These are phyloP conservation scores for Pseudonitzschia delicatissima DNA, from an alignment of 108 stramenopile genomes.

Conservation along the genomic window DNA sequence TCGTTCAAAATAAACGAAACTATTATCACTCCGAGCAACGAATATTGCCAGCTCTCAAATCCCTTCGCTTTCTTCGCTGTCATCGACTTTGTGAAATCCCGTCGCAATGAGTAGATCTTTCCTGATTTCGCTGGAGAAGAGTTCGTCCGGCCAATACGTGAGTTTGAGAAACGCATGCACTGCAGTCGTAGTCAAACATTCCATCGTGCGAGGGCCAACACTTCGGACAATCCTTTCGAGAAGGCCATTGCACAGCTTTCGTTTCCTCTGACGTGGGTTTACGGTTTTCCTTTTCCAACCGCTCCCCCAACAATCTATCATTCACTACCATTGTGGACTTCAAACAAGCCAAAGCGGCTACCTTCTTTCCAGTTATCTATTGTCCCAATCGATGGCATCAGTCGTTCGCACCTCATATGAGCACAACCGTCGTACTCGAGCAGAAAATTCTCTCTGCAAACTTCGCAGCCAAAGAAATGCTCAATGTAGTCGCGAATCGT, in stretches of 20 bases:
- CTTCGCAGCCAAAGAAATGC: slow-evolving; percentile 81
- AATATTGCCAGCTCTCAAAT: neutral
- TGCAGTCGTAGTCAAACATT: slow-evolving; percentile 29
- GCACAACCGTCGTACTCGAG: slow-evolving; percentile 64
- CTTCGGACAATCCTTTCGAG: slow-evolving; percentile 33
- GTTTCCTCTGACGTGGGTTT: slow-evolving; percentile 22
- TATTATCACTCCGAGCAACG: neutral
- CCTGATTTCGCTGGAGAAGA: slow-evolving; percentile 3
- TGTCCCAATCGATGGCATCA: slow-evolving; percentile 30
- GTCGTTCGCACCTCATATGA: slow-evolving; percentile 69
- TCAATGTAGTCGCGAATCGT: slow-evolving; percentile 51
- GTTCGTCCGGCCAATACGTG: slow-evolving; percentile 42
- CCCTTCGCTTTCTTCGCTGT: neutral
- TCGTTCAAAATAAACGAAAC: neutral
- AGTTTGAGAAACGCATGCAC: slow-evolving; percentile 40
- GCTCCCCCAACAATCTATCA: slow-evolving; percentile 61
- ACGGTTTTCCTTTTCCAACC: slow-evolving; percentile 30
- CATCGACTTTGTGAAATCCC: neutral
- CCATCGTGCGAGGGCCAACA: slow-evolving; percentile 50
- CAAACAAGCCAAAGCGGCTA: slow-evolving; percentile 70
- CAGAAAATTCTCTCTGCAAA: slow-evolving; percentile 73
- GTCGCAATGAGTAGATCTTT: slow-evolving; percentile 18
- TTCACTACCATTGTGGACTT: slow-evolving; percentile 84
- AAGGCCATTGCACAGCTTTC: slow-evolving; percentile 33
- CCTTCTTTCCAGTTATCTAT: slow-evolving; percentile 54